phyloP scores from a whole-genome alignment of 2,329 filamentous ascomycete species.

The Aspergillus terreus region DNA sequence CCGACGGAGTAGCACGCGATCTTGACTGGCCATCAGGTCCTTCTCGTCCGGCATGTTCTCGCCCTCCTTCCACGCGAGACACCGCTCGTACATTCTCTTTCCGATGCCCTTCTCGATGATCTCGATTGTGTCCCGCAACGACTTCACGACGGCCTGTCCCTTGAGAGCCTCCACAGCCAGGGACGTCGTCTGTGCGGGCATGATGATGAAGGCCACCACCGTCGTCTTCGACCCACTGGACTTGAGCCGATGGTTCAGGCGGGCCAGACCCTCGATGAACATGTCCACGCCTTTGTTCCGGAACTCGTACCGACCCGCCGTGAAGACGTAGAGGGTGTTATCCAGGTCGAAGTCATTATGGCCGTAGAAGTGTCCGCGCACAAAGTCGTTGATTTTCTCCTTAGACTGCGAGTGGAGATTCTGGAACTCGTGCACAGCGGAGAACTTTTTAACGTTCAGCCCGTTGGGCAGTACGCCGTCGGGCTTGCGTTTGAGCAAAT shows the following conservation, averaged over 20 bases:
- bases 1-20: slow-evolving; percentile 86
- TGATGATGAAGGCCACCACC: slow-evolving; percentile 96
- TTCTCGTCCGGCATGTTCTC: slow-evolving; percentile 93
- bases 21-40: slow-evolving; percentile 86
- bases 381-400: slow-evolving; percentile 97
- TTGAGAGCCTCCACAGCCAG: slow-evolving; percentile 93
- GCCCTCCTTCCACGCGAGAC: slow-evolving; percentile 92
- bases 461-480: slow-evolving; percentile 96
- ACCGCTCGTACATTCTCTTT: slow-evolving; percentile 89
- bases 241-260: slow-evolving; percentile 92
- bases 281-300: slow-evolving; percentile 98
- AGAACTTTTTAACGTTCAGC: slow-evolving; percentile 97
- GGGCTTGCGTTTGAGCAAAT: slow-evolving; percentile 93
- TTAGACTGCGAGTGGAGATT: slow-evolving; percentile 96
- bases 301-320: slow-evolving; percentile 94
- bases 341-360: slow-evolving; percentile 97
- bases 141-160: slow-evolving; percentile 96
- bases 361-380: slow-evolving; percentile 96
- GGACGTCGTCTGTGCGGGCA: slow-evolving; percentile 94
- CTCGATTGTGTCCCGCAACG: slow-evolving; percentile 85
- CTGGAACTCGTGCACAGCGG: slow-evolving; percentile 97
- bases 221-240: slow-evolving; percentile 80
- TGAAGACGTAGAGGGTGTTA: slow-evolving; percentile 97
- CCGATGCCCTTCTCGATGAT: slow-evolving; percentile 91
- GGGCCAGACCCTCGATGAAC: slow-evolving; percentile 96